Base-by-base conservation (phyloP, 352 stramenopile species). In the Pythium plurisporium region DNA sequence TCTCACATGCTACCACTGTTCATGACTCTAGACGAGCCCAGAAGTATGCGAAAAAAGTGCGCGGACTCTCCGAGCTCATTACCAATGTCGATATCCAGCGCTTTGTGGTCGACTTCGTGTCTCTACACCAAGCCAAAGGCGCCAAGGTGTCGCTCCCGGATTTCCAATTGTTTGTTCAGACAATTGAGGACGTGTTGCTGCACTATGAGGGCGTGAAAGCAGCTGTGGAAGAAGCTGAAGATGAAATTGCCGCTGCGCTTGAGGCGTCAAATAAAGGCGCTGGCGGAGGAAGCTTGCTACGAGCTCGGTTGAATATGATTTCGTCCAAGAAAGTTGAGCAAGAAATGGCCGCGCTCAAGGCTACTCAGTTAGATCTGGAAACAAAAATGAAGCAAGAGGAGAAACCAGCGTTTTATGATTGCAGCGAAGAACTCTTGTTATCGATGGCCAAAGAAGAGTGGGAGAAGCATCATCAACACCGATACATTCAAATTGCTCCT, bases 401-500 rank as follows among this genome's bases (percentile, higher is more conserved):
- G 26, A 42, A 51, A 2, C 45, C 56, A 25, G 57, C 52, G 2
- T 72, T 74, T 27, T 45, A 52, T 6, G 30, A 40, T 3, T 40
- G 52, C 5, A 65, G 65, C 22, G 51, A 60, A 23, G 36, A 26
- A 5, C 26, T 66, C 0, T 65, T 41, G 36, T 43, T 68, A 2
- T 44, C 80, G n/a, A 46, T 59, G 9, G 25, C 55, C 0, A 86
- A 76, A 47, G 74, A 88, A 44, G 63, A 82, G 31, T 90, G 80
- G 80, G 74, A 86, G 55, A 85, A 78, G 40, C 72, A 86, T 10
- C 78, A 90, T 29, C 80, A 88, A 2, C 80, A 90, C 53, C 76
- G 78, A 22, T 74, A 74, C 14, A 86, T 90, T 45, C 71, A 66
- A 4, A 62, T 78, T 27, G 22, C 54, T 0, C 22, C 56, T 3